These are phyloP conservation scores for Alternaria incomplexa DNA, from an alignment of 2,329 filamentous ascomycete genomes.

Conservation along the genomic window DNA sequence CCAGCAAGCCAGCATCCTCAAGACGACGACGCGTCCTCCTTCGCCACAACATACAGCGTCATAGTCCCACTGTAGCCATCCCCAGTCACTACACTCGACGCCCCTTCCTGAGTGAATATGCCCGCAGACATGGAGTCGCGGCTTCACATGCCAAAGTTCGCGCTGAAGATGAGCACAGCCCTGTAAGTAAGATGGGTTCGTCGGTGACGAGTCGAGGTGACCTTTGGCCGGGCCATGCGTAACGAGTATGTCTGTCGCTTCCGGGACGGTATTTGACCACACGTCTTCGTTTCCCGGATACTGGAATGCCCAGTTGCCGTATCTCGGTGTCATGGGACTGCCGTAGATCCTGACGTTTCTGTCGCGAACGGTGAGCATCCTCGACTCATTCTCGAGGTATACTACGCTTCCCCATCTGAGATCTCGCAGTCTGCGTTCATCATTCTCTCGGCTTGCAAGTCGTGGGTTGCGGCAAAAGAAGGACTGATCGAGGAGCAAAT, in stretches of 20 bases:
- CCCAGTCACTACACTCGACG: slow-evolving; percentile 70
- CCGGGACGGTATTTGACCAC: slow-evolving; percentile 72
- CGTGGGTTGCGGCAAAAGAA: slow-evolving; percentile 24
- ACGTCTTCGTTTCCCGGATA: slow-evolving; percentile 68
- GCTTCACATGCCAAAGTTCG: slow-evolving; percentile 73
- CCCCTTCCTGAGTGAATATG: slow-evolving; percentile 81
- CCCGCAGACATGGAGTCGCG: slow-evolving; percentile 77
- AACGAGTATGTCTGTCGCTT: slow-evolving; percentile 74
- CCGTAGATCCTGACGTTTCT: slow-evolving; percentile 74
- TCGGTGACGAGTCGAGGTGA: slow-evolving; percentile 64
- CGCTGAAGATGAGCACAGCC: slow-evolving; percentile 71
- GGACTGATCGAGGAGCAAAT: slow-evolving; percentile 46
- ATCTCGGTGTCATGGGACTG: slow-evolving; percentile 74
- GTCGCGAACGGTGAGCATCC: slow-evolving; percentile 51
- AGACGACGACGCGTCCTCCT: slow-evolving; percentile 29
- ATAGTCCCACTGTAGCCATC: slow-evolving; percentile 70
- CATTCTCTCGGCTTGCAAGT: slow-evolving; percentile 55
- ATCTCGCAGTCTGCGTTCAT: slow-evolving; percentile 31
- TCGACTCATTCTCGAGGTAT: neutral
- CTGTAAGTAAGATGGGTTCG: slow-evolving; percentile 36
- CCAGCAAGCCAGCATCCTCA: slow-evolving; percentile 1
- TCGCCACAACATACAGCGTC: slow-evolving; percentile 56
- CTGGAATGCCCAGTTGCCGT: slow-evolving; percentile 79
- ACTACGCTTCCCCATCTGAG: slow-evolving; percentile 54
- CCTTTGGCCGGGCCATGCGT: slow-evolving; percentile 79